These are phyloP conservation scores for Hevea brasiliensis DNA, from an alignment of 345 rosid species.

Conservation along the genomic window DNA sequence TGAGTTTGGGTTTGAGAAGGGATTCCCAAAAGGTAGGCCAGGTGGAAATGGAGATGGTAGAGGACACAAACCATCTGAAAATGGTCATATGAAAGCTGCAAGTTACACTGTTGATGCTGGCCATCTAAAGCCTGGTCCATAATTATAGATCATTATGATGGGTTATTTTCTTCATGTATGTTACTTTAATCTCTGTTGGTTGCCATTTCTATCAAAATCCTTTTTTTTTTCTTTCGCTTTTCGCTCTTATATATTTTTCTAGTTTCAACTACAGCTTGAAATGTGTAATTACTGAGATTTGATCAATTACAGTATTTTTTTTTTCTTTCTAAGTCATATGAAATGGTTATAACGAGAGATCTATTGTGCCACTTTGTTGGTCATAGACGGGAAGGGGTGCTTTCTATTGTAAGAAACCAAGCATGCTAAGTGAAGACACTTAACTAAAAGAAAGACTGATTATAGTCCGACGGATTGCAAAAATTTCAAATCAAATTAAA, in stretches of 20 bases:
- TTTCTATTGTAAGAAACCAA: too few species aligned
- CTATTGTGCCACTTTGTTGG: too few species aligned
- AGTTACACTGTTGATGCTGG: background rate
- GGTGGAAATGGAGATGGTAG: conserved; percentile 23
- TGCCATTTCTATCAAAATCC: background rate
- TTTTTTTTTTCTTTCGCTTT: background rate
- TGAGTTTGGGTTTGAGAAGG: conserved; percentile 50
- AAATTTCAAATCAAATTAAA: too few species aligned
- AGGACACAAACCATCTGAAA: conserved; percentile 29
- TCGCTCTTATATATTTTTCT: background rate
- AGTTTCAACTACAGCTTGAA: background rate
- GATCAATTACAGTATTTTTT: too few species aligned
- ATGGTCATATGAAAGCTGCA: conserved; percentile 12
- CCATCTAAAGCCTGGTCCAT: conserved; percentile 15
- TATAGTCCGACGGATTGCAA: too few species aligned
- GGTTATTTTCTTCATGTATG: background rate
- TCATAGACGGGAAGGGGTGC: too few species aligned
- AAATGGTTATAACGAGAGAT: too few species aligned
- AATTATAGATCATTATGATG: background rate
- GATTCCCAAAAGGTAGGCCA: conserved; percentile 25
- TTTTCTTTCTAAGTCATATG: too few species aligned
- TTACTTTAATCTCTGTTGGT: background rate
- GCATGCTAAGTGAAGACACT: too few species aligned
- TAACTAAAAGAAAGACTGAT: too few species aligned
- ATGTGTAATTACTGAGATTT: background rate